phyloP scores from a whole-genome alignment of 768 basidiomycete genomes.

The Candolleomyces eurysporus region DNA sequence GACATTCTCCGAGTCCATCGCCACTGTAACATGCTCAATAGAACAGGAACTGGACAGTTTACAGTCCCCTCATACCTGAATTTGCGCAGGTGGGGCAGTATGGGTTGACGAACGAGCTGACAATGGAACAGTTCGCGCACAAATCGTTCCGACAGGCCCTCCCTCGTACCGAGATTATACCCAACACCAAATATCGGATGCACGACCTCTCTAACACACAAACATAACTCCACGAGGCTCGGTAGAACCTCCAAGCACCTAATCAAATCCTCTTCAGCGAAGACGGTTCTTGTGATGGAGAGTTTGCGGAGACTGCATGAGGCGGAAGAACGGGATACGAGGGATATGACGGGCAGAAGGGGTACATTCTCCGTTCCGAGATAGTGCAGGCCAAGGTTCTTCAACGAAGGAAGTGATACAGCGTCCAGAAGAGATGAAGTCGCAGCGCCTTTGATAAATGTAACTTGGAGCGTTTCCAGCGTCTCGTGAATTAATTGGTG shows the following conservation, averaged over 20 bases:
- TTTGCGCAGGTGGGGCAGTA: background rate
- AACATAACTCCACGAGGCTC: slow-evolving; percentile 5
- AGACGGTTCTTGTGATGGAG: background rate
- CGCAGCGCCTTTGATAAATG: slow-evolving; percentile 19
- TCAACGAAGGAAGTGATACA: slow-evolving; percentile 17
- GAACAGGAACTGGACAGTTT: background rate
- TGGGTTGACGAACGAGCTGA: no score
- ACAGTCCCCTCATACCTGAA: background rate
- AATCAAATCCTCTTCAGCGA: slow-evolving; percentile 1
- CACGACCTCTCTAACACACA: slow-evolving; percentile 1
- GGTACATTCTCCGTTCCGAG: slow-evolving; percentile 11
- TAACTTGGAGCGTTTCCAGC: slow-evolving; percentile 17
- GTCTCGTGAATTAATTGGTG: slow-evolving; percentile 8
- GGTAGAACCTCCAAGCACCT: background rate
- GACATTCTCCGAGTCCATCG: background rate
- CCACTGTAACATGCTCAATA: background rate
- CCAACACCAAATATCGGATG: background rate
- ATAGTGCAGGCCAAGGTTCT: slow-evolving; percentile 15
- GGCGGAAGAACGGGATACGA: background rate
- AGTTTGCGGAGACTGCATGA: background rate
- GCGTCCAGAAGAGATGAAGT: slow-evolving; percentile 15
- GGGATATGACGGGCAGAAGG: slow-evolving; percentile 12
- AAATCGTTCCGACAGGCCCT: slow-evolving; percentile 12
- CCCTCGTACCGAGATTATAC: background rate
- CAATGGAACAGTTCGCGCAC: slow-evolving; percentile 2